Evolutionary conservation across 257 asterid species (phyloP).

Genomic region (Solanum chaucha): DNA sequence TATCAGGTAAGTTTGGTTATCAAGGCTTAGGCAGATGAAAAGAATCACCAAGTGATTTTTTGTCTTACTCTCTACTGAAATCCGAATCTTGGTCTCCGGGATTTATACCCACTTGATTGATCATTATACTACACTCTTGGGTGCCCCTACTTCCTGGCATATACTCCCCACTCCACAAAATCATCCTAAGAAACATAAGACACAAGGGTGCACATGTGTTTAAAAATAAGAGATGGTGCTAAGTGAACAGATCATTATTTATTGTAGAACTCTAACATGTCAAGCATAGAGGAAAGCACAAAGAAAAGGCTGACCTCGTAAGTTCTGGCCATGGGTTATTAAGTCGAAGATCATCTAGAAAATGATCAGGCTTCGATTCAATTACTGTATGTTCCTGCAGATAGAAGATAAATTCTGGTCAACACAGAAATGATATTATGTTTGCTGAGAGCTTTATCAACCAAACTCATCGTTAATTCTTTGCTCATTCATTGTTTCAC

Average conservation of each 20-base stretch:
- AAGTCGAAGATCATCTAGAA: constrained; percentile 85
- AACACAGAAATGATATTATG: neutral
- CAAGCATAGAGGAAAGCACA: neutral
- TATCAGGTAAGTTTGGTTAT: neutral
- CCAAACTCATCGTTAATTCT: neutral
- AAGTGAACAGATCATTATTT: neutral
- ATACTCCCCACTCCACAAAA: neutral
- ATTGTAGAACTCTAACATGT: neutral
- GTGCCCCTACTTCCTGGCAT: neutral
- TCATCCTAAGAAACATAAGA: neutral
- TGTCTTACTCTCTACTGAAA: neutral
- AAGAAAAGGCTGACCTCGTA: constrained; percentile 41
- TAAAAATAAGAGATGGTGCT: neutral
- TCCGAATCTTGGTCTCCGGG: neutral
- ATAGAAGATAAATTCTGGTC: constrained; percentile 7
- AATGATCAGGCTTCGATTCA: constrained; percentile 96
- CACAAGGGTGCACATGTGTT: neutral
- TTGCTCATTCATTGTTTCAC: neutral
- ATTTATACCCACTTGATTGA: neutral
- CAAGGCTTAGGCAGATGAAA: neutral
- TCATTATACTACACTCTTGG: neutral
- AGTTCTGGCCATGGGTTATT: constrained; percentile 97
- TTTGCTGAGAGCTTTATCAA: neutral
- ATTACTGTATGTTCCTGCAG: constrained; percentile 88
- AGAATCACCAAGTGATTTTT: neutral